These are phyloP conservation scores for Diospyros lotus DNA, from an alignment of 148 eudicot species.

Conservation along the genomic window DNA sequence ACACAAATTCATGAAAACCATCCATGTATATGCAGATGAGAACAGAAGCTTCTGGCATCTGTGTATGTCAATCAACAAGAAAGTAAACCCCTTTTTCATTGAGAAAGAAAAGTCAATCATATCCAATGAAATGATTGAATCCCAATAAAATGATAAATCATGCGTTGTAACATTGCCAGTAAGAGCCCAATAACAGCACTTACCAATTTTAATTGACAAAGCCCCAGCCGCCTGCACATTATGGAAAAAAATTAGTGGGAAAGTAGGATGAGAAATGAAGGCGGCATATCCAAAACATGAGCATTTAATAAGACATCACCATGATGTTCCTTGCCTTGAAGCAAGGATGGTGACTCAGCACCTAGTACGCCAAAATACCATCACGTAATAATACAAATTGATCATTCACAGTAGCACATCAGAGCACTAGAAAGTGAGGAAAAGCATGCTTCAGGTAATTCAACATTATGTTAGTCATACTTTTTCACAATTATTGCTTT, in stretches of 20 bases:
- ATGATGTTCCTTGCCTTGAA: background rate
- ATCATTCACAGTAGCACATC: background rate
- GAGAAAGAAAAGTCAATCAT: background rate
- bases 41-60: background rate
- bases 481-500: background rate
- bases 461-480: background rate
- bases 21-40: too few species aligned
- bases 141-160: background rate
- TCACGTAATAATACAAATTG: background rate
- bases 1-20: background rate
- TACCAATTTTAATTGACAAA: conserved; percentile 80
- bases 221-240: conserved; percentile 95
- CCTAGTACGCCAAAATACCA: background rate
- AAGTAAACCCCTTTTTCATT: background rate
- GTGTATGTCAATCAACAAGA: background rate
- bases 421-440: background rate
- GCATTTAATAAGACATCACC: background rate
- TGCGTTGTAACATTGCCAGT: background rate
- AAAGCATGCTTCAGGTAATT: background rate
- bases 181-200: conserved; percentile 18
- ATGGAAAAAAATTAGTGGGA: conserved; percentile 8
- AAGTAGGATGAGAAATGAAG: background rate
- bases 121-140: background rate
- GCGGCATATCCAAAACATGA: background rate
- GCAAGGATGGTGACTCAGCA: background rate